Evolutionary conservation across 2,329 filamentous ascomycete species (phyloP), one percentile per base, ranked within the genome.

Genomic region (Exophiala bonariae): DNA sequence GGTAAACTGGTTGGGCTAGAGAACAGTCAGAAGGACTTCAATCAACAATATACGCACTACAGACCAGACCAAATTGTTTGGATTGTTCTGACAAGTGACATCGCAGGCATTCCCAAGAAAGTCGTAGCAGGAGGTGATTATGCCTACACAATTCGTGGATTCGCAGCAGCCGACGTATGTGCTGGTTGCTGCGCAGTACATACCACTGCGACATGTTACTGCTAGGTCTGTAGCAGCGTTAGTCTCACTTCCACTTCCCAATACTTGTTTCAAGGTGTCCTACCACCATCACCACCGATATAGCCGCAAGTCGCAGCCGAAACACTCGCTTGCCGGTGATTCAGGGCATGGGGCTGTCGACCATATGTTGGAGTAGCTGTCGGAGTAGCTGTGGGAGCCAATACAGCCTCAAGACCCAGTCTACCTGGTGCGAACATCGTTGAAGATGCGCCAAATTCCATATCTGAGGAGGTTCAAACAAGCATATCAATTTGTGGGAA

Each of bases 161-260:
- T 40, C 35, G 26, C 44, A 47, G 23, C 44, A 47, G n/a, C 44
- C 44, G 8, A 47, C 44, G 19, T 41, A 47, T 8, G 35, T 47
- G 33, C 26, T 33, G 4, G 35, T 39, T 5, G 44, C 41, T 13
- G 35, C 44, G 33, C 44, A 47, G 17, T 47, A 32, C 17, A 38
- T 28, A n/a, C 4, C 5, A 3, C 4, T 14, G 9, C 20, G 14
- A 23, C 44, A 47, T 10, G 44, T 47, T 11, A 47, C 35, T 3
- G 44, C 14, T 4, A 16, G 26, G 16, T 6, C 44, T 47, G 14
- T 10, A 17, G 18, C 35, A 37, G 4, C 7, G 17, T n/a, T n/a
- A 34, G 13, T 14, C 32, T 6, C 13, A 7, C 17, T 7, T n/a
- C 32, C 8, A 7, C 32, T 6, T 34, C n/a, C 17, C 32, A 34